phyloP scores from a whole-genome alignment of 352 stramenopile genomes.

The Globisporangium rhizosaccharum region DNA sequence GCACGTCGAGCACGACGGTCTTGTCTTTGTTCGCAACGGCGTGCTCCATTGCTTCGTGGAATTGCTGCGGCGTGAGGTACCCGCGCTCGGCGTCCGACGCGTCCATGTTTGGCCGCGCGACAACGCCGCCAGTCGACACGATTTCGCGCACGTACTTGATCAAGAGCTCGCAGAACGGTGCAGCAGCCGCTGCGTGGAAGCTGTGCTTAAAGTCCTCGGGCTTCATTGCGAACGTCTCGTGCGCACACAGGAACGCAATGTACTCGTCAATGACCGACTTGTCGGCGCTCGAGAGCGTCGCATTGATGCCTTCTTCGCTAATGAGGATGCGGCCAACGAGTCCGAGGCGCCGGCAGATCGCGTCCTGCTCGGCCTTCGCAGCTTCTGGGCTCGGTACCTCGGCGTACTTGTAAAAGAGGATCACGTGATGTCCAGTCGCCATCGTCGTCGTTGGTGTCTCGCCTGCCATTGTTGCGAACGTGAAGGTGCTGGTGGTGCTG shows the following conservation, averaged over 20 bases:
- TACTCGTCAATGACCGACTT: slow-evolving; percentile 54
- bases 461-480: background rate
- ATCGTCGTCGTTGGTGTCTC: background rate
- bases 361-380: slow-evolving; percentile 41
- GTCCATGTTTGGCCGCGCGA: slow-evolving; percentile 47
- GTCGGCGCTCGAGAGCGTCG: slow-evolving; percentile 54
- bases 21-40: slow-evolving; percentile 35
- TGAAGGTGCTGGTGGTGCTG: background rate
- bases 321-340: slow-evolving; percentile 72
- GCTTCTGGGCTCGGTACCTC: slow-evolving; percentile 31
- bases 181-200: slow-evolving; percentile 25
- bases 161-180: slow-evolving; percentile 57
- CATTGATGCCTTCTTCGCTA: slow-evolving; percentile 81
- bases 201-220: slow-evolving; percentile 77
- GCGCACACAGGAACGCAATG: slow-evolving; percentile 42
- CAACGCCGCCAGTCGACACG: slow-evolving; percentile 50
- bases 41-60: slow-evolving; percentile 55
- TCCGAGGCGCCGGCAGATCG: slow-evolving; percentile 42
- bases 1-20: slow-evolving; percentile 55
- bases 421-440: slow-evolving; percentile 31
- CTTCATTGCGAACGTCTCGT: slow-evolving; percentile 48
- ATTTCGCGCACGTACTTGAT: slow-evolving; percentile 81
- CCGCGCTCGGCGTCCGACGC: slow-evolving; percentile 50
- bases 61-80: slow-evolving; percentile 74
- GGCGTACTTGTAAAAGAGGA: slow-evolving; percentile 81